Conservation (phyloP, 805 yeast species). For the Yarrowia alimentaria region DNA sequence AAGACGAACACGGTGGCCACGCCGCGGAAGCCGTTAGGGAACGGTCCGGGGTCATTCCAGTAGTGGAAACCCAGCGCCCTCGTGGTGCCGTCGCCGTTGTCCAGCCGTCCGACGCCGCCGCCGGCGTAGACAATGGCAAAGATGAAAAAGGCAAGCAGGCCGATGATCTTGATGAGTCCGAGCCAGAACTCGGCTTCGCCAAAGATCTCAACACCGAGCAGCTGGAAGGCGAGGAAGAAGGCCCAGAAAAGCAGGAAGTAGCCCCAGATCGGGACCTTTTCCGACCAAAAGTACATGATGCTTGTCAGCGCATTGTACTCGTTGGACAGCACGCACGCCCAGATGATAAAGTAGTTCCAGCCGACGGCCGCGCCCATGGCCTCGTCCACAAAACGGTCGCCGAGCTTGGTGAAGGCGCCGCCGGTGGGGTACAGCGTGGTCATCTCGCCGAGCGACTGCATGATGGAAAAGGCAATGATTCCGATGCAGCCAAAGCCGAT, state of each 20-base stretch:
- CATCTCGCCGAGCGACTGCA: constrained; percentile 58
- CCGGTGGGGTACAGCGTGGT: constrained; percentile 53
- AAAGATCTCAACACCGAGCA: constrained; percentile 53
- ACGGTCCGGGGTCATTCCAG: constrained; percentile 57
- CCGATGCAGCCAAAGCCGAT: constrained; percentile 52
- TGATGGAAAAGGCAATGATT: constrained; percentile 51
- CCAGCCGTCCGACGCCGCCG: constrained; percentile 47
- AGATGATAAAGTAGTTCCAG: constrained; percentile 50
- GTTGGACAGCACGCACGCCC: constrained; percentile 49
- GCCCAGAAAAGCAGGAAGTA: constrained; percentile 53
- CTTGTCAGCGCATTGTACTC: constrained; percentile 51
- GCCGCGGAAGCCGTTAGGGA: constrained; percentile 48
- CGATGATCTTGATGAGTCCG: constrained; percentile 55
- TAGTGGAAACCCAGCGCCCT: constrained; percentile 58
- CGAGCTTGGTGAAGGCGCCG: constrained; percentile 51
- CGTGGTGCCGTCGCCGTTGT: constrained; percentile 41
- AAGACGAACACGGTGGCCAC: constrained; percentile 55
- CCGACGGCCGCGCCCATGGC: constrained; percentile 52
- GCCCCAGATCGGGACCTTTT: constrained; percentile 50
- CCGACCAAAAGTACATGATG: constrained; percentile 47
- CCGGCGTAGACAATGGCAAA: constrained; percentile 55
- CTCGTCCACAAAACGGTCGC: constrained; percentile 48
- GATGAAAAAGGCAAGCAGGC: constrained; percentile 57
- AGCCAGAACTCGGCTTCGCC: constrained; percentile 66
- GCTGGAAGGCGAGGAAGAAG: constrained; percentile 47